Conservation (phyloP, 2,329 filamentous ascomycete genomes). For the Microcyclospora tardicrescens region DNA sequence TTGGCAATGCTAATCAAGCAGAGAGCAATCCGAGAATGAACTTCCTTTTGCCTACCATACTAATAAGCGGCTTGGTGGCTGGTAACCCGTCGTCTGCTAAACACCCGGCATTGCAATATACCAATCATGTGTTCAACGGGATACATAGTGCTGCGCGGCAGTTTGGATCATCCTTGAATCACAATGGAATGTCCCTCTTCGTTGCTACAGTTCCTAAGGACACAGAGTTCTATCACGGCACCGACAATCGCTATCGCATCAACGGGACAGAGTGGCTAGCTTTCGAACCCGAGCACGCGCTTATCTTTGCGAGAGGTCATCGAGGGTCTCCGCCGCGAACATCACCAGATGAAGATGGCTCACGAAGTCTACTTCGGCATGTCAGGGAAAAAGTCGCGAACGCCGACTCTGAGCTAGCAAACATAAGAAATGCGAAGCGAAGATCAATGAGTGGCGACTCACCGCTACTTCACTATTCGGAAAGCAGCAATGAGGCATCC, state of each 20-base stretch:
- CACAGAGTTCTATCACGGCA: slow-evolving; percentile 57
- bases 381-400: neutral
- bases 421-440: neutral
- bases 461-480: no score
- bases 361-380: neutral
- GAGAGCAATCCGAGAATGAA: no score
- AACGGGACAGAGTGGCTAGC: slow-evolving; percentile 55
- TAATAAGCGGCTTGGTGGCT: neutral
- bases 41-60: neutral
- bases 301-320: slow-evolving; percentile 43
- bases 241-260: slow-evolving; percentile 32
- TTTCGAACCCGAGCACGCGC: slow-evolving; percentile 63
- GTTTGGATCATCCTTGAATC: slow-evolving; percentile 59
- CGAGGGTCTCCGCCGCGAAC: slow-evolving; percentile 6
- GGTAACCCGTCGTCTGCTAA: neutral
- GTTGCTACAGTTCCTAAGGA: slow-evolving; percentile 51
- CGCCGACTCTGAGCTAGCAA: neutral
- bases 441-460: no score
- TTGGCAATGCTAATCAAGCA: no score
- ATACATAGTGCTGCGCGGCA: slow-evolving; percentile 60
- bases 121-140: slow-evolving; percentile 52
- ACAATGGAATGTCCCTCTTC: slow-evolving; percentile 65
- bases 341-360: neutral
- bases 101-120: slow-evolving; percentile 2
- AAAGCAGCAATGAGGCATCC: neutral